These are phyloP conservation scores for Eryngium alpinum DNA, from an alignment of 140 eudicot genomes.

Conservation along the genomic window DNA sequence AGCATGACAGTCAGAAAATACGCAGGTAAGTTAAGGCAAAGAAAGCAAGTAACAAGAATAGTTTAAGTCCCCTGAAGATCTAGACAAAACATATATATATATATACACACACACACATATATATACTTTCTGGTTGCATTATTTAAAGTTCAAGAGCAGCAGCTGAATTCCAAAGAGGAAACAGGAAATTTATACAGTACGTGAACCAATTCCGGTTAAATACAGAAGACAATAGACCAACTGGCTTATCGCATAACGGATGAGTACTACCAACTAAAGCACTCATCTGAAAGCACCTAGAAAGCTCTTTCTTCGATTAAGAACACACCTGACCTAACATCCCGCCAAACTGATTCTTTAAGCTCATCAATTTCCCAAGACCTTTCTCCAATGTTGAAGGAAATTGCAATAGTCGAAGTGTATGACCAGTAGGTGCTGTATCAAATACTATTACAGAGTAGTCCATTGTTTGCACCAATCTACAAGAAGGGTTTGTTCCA, in stretches of 20 bases:
- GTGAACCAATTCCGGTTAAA: background rate
- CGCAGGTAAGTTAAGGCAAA: too few relatives aligned
- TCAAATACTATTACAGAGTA: slow-evolving; percentile 95
- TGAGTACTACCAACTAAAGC: background rate
- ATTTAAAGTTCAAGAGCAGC: too few relatives aligned
- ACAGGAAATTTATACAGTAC: too few relatives aligned
- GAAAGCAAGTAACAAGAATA: too few relatives aligned
- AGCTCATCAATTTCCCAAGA: slow-evolving; percentile 72
- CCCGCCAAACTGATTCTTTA: slow-evolving; percentile 93
- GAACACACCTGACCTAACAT: slow-evolving; percentile 76
- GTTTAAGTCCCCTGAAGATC: too few relatives aligned
- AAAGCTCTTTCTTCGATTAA: background rate
- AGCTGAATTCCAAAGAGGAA: too few relatives aligned
- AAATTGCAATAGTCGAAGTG: slow-evolving; percentile 86
- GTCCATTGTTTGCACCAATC: slow-evolving; percentile 98
- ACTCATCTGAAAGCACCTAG: background rate
- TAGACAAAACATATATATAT: too few relatives aligned
- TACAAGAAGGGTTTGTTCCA: slow-evolving; percentile 19
- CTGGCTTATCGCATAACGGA: background rate
- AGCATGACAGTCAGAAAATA: too few relatives aligned
- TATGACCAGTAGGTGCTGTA: slow-evolving; percentile 98
- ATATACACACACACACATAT: too few relatives aligned
- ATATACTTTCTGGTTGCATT: too few relatives aligned
- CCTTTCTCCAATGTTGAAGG: slow-evolving; percentile 97
- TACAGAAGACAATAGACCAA: background rate